Percentiles rank a stretch among this genome's conserved stretches.
Conservation (phyloP, 2,329 filamentous ascomycete genomes). For the Pseudocercospora fuligena region DNA sequence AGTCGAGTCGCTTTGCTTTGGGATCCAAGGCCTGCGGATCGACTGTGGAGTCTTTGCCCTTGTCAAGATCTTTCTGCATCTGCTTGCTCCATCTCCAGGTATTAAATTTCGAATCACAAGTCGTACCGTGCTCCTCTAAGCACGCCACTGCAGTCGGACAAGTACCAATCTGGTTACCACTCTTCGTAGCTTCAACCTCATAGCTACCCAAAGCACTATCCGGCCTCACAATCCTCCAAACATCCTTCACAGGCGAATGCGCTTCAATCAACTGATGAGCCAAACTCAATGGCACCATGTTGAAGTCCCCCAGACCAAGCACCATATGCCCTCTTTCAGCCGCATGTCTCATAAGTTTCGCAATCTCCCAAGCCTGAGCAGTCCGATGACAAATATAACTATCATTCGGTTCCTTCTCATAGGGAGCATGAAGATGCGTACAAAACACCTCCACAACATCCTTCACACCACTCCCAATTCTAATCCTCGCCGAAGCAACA, state of each 20-base stretch:
- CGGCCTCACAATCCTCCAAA: slow-evolving; percentile 83
- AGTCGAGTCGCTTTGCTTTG: slow-evolving; percentile 86
- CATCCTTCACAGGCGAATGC: slow-evolving; percentile 77
- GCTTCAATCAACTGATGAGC: slow-evolving; percentile 81
- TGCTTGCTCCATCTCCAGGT: slow-evolving; percentile 88
- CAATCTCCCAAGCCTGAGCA: slow-evolving; percentile 92
- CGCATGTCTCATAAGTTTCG: slow-evolving; percentile 84
- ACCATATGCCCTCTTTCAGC: slow-evolving; percentile 81
- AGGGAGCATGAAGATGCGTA: slow-evolving; percentile 84
- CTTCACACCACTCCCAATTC: slow-evolving; percentile 65
- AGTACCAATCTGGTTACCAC: slow-evolving; percentile 60
- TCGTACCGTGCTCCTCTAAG: slow-evolving; percentile 78
- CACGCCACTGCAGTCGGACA: slow-evolving; percentile 77
- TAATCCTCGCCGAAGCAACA: slow-evolving; percentile 79
- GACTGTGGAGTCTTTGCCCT: slow-evolving; percentile 66
- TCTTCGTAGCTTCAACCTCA: slow-evolving; percentile 68
- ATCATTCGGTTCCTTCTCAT: slow-evolving; percentile 77
- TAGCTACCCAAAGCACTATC: slow-evolving; percentile 79
- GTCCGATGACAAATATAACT: slow-evolving; percentile 89
- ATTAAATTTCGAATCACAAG: slow-evolving; percentile 84
- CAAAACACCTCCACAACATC: slow-evolving; percentile 88
- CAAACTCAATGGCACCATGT: slow-evolving; percentile 88
- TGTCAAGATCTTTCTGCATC: slow-evolving; percentile 69
- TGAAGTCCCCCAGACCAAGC: slow-evolving; percentile 90
- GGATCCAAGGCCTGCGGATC: slow-evolving; percentile 71